Base-by-base conservation (phyloP, 345 rosid genomes). In the Gossypium bickii region DNA sequence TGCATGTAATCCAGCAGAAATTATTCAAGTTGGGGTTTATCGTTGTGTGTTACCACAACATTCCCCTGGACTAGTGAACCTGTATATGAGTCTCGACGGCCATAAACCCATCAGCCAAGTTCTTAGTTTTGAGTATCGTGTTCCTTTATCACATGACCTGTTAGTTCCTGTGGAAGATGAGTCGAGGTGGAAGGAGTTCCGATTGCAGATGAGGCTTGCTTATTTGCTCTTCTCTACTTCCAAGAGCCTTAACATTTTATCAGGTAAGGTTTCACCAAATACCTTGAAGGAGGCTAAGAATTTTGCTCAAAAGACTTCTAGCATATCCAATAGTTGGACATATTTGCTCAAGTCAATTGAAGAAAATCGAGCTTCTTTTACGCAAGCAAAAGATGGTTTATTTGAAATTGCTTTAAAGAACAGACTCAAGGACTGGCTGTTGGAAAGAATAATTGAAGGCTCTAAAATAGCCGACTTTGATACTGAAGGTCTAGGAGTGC, bases 1-100 rank as follows among this genome's bases (percentile, higher is more conserved):
- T 70, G 62, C 78, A n/a, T 79, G 81, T 79, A 83, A 86, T 73
- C 84, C 80, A 72, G 89, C 88, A 5, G 93, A 91, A 70, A 68
- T 85, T 78, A 71, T 95, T 76, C 94, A 91, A 76, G 77, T 62
- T 17, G 99, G 99, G 74, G 97, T 91, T 25, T 95, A 91, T 79
- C 90, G 97, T 60, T 91, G 98, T 83, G 83, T 85, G 41, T 43
- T 95, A 82, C 78, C 87, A 5, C 89, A 91, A 3, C 90, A 89
- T 66, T 78, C 87, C 24, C 89, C 97, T 73, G 97, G 94, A 58
- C n/a, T 83, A 16, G 91, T 85, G 61, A 87, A 80, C 79, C 79
- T 93, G 24, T 93, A 78, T 83, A 77, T 93, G 80, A 95, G 97
- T 82, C 77, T 85, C 67, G 99, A 95, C 64, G 96, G 96, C 16